Base-by-base conservation (phyloP, 2,329 filamentous ascomycete genomes). In the Fusarium anthophilum region DNA sequence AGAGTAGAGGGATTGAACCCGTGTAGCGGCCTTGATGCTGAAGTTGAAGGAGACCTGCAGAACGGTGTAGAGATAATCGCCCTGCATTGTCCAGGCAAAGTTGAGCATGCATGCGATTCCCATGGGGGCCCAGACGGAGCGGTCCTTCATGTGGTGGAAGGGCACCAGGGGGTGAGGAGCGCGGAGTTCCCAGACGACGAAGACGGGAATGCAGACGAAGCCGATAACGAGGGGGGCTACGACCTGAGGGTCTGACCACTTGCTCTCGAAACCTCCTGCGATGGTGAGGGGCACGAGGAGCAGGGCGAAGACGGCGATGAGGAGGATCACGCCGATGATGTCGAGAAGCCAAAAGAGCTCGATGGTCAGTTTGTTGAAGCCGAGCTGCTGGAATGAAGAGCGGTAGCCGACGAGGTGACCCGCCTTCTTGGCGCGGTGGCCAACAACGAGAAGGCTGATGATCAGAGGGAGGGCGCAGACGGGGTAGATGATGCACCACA, bases 401-500 rank as follows among this genome's bases (percentile, higher is more conserved):
- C 63, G 62, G 77, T 83, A 82, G 53, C 78, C 77, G 58, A 73
- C 76, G 58, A 91, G 81, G 2, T 84, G 81, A 5, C 88, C 88
- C n/a, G 81, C 76, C 67, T 83, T 86, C 74, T 84, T 86, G 18
- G 89, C 90, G 26, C 89, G 87, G 22, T 81, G 84, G 17, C 84
- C 82, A 20, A 90, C 87, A 44, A 88, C 76, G 57, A 82, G 80
- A 0, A 92, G 83, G 11, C 86, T 86, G 44, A 85, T 70, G 76
- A 92, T 82, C 54, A 92, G 84, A 5, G 90, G 90, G 15, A 91
- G 72, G 7, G 88, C 82, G 78, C 87, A 89, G 28, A 88, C 85
- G 7, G 90, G 86, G 79, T 89, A 91, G 68, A 91, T 90, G 79
- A 92, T 89, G 70, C 83, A 84, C 84, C 88, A 92, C 89, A 92